Evolutionary conservation across 257 asterid species (phyloP).

Genomic region (Jasminum sambac): DNA sequence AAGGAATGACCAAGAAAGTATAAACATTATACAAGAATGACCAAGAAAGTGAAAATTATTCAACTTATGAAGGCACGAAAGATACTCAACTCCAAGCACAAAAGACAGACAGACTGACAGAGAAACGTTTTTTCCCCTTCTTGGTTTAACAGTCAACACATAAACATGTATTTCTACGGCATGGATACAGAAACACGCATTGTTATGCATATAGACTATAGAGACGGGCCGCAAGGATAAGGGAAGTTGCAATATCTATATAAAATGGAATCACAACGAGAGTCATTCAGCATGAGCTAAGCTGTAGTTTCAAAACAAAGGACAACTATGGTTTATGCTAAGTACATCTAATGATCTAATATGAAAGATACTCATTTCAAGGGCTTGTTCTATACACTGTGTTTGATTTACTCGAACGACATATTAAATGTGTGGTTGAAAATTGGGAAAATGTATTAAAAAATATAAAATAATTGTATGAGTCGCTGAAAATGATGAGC

Average conservation of each 20-base stretch:
- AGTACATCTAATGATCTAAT: background rate
- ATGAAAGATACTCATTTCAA: background rate
- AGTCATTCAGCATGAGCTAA: background rate
- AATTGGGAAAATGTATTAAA: too few species aligned
- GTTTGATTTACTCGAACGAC: too few species aligned
- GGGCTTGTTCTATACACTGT: too few species aligned
- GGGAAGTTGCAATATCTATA: background rate
- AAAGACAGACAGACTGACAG: background rate
- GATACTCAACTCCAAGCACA: background rate
- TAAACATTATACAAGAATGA: background rate
- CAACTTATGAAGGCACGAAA: background rate
- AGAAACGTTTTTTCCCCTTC: background rate
- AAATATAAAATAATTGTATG: too few species aligned
- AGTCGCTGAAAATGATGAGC: too few species aligned
- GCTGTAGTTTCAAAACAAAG: background rate
- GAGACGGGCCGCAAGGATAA: background rate
- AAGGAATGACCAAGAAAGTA: constrained; percentile 12
- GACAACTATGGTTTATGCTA: background rate
- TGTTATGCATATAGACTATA: constrained; percentile 3
- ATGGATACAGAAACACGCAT: constrained; percentile 9
- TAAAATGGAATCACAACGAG: background rate
- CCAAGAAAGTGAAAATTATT: background rate
- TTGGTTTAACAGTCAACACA: constrained; percentile 1
- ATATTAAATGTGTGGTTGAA: too few species aligned
- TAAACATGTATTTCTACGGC: background rate